These are phyloP conservation scores for Pyrenophora tritici-repentis DNA, from an alignment of 2,329 filamentous ascomycete species.

Conservation along the genomic window DNA sequence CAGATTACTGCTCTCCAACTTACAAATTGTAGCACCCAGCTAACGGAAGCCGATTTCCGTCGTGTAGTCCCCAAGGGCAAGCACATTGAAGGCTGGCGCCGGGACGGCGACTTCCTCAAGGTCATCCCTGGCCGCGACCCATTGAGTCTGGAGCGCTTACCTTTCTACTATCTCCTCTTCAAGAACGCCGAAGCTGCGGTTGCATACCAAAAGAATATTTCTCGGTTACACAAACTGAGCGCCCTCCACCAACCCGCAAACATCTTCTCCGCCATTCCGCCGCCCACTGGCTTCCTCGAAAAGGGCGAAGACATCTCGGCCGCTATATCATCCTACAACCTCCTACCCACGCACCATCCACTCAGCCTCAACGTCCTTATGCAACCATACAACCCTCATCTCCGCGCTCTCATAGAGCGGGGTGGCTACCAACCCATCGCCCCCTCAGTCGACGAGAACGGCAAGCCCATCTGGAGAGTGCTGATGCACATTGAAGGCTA, in stretches of 20 bases:
- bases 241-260: slow-evolving; percentile 51
- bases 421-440: slow-evolving; percentile 44
- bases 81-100: slow-evolving; percentile 70
- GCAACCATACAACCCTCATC: slow-evolving; percentile 51
- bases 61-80: slow-evolving; percentile 65
- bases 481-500: slow-evolving; percentile 44
- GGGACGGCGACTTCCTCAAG: slow-evolving; percentile 61
- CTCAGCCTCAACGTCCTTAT: slow-evolving; percentile 36
- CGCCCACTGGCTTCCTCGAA: slow-evolving; percentile 50
- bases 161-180: slow-evolving; percentile 74
- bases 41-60: slow-evolving; percentile 72
- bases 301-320: slow-evolving; percentile 54
- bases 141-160: slow-evolving; percentile 65
- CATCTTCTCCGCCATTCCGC: slow-evolving; percentile 50
- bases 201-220: slow-evolving; percentile 63
- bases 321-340: slow-evolving; percentile 54
- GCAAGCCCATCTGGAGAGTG: slow-evolving; percentile 36
- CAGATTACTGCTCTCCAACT: slow-evolving; percentile 59
- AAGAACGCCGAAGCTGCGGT: slow-evolving; percentile 61
- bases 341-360: slow-evolving; percentile 40
- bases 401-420: slow-evolving; percentile 35
- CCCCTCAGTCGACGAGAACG: slow-evolving; percentile 16
- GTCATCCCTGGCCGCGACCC: slow-evolving; percentile 69
- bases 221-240: slow-evolving; percentile 57
- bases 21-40: slow-evolving; percentile 53